Conservation (phyloP, 805 yeast species). For the Cyberlindnera xishuangbannaensis region DNA sequence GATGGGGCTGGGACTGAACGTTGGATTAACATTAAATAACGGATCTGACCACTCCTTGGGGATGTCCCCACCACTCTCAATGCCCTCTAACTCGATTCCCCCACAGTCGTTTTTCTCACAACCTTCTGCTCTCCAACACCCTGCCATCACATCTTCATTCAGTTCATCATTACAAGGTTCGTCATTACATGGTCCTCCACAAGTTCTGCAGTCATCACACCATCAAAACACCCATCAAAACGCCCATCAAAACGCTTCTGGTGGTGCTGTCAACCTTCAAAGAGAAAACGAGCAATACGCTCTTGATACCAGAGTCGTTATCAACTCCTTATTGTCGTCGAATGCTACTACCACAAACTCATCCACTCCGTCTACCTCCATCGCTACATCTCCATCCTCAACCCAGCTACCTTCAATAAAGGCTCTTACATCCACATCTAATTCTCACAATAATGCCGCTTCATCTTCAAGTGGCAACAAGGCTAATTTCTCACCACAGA, state of each 20-base stretch:
- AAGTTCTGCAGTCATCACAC: constrained; percentile 3
- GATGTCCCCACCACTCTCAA: constrained; percentile 5
- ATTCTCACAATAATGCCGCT: background rate
- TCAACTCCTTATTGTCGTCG: constrained; percentile 9
- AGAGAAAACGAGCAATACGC: background rate
- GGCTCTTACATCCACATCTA: background rate
- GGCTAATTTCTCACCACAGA: constrained; percentile 19
- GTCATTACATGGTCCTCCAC: constrained; percentile 6
- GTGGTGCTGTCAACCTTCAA: constrained; percentile 8
- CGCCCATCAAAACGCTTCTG: background rate
- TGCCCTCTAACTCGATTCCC: constrained; percentile 1
- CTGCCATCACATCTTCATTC: background rate
- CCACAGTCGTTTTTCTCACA: constrained; percentile 4
- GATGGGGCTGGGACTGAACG: constrained; percentile 4
- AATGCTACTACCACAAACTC: constrained; percentile 9
- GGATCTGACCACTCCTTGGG: constrained; percentile 1
- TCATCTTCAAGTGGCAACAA: constrained; percentile 1
- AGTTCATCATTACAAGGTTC: constrained; percentile 1
- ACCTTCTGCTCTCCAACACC: background rate
- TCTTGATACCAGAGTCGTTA: constrained; percentile 5
- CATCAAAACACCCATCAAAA: too few species aligned
- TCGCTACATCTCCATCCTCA: constrained; percentile 11
- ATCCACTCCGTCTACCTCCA: constrained; percentile 10
- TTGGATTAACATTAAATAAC: constrained; percentile 1
- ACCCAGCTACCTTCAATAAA: constrained; percentile 17